Percentiles rank a stretch among this genome's conserved stretches.
Conservation (phyloP, 176 grass and related monocot species). For the Phoenix roebelenii region DNA sequence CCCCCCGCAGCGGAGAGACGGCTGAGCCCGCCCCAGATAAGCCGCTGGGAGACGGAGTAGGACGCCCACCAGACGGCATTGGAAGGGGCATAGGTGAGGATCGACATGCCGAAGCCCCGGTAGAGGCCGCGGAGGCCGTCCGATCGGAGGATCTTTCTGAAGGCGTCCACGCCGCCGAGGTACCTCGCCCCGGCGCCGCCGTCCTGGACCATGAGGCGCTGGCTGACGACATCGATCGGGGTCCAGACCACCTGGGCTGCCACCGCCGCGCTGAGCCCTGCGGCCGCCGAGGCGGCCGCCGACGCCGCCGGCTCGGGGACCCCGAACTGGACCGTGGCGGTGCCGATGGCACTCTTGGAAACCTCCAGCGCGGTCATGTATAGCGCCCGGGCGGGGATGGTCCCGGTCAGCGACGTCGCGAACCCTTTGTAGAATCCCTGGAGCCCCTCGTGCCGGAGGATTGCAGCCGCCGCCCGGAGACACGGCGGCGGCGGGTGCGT, state of each 20-base stretch:
- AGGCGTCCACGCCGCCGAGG: conserved; percentile 54
- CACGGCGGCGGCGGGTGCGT: conserved; percentile 36
- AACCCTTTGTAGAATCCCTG: conserved; percentile 89
- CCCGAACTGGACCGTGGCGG: conserved; percentile 56
- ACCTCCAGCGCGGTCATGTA: conserved; percentile 96
- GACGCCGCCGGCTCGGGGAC: conserved; percentile 58
- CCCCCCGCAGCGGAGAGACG: too few species aligned
- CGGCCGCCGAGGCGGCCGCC: conserved; percentile 54
- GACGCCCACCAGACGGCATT: conserved; percentile 95
- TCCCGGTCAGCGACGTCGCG: conserved; percentile 81
- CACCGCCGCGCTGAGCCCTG: conserved; percentile 59
- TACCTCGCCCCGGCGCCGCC: conserved; percentile 26
- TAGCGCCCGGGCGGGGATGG: conserved; percentile 80
- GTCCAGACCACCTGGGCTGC: conserved; percentile 98
- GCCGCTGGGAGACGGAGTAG: conserved; percentile 69
- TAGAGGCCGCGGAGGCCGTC: conserved; percentile 78
- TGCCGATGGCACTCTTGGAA: conserved; percentile 79
- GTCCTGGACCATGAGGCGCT: conserved; percentile 88
- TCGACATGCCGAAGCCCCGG: conserved; percentile 88
- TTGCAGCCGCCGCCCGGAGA: conserved; percentile 23
- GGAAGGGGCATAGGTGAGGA: conserved; percentile 91
- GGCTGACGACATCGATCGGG: conserved; percentile 79
- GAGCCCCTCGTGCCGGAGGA: conserved; percentile 63
- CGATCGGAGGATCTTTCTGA: conserved; percentile 56
- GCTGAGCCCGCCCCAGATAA: conserved; percentile 45